Evolutionary conservation across 2,329 filamentous ascomycete species (phyloP), one percentile per base, ranked within the genome.

Genomic region (Ceratocystis ficicola): DNA sequence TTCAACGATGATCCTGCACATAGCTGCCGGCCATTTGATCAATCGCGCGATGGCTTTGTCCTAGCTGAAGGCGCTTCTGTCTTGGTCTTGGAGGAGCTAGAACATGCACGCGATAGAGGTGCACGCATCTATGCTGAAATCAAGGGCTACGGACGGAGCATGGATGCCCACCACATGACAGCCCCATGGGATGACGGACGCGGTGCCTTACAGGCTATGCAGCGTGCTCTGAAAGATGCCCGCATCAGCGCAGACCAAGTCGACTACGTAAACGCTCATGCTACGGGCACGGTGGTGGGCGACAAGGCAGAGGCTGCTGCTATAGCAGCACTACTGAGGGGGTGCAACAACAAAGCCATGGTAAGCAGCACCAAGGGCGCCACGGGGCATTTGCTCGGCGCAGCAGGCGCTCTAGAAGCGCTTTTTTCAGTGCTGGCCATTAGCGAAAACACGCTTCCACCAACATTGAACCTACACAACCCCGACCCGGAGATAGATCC

Each of bases 331-430:
- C 75, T 99, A 48, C 85, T 97, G 76, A 50, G 44, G n/a, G 41
- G 55, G 44, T 55, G 62, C 25, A 28, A 44, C 44, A 2, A 22
- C 32, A 66, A 10, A n/a, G 57, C 67, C 5, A 25, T 59, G 44
- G 82, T 96, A 22, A 96, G 92, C 74, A 93, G 94, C 75, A 96
- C 92, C 0, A 99, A 99, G 74, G 93, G 93, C 5, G 90, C 94
- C 2, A 81, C 95, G 63, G 94, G 94, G 0, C 94, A 99, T 79
- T 77, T 99, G 5, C 80, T 99, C 3, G 94, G 94, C 15, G 94
- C 92, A 46, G 89, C 94, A 1, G 94, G 94, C 2, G 90, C 93
- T 4, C 83, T 96, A 10, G 94, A 99, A 74, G 89, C 93, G 1
- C 78, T 96, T 1, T 95, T 96, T 73, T 85, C 89, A 1, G 81